Conservation (phyloP, 2,329 filamentous ascomycete genomes). For the Colletotrichum scovillei region DNA sequence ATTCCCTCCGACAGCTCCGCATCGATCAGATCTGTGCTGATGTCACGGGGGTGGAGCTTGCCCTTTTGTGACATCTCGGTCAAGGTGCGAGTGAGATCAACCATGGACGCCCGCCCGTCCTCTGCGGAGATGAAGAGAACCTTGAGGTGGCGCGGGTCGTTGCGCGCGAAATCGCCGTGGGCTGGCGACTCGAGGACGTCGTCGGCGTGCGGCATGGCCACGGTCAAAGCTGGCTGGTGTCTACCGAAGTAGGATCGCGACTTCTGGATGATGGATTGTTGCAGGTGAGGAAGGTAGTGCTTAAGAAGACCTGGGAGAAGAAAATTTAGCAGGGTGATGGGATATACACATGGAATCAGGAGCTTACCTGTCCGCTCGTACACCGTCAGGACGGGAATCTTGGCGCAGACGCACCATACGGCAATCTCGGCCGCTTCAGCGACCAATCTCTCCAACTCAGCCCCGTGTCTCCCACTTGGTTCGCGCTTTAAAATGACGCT, state of each 20-base stretch:
- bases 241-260: constrained; percentile 89
- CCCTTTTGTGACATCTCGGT: constrained; percentile 93
- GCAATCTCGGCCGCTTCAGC: constrained; percentile 92
- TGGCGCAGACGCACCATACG: constrained; percentile 92
- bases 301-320: constrained; percentile 80
- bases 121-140: constrained; percentile 87
- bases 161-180: constrained; percentile 39
- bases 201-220: constrained; percentile 56
- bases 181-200: constrained; percentile 49
- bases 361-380: constrained; percentile 89
- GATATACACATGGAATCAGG: background rate
- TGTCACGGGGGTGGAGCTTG: constrained; percentile 84
- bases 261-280: constrained; percentile 82
- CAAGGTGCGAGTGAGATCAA: constrained; percentile 94
- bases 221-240: constrained; percentile 75
- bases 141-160: constrained; percentile 55
- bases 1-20: constrained; percentile 84
- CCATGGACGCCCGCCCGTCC: constrained; percentile 92
- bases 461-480: constrained; percentile 73
- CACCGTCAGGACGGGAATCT: constrained; percentile 87
- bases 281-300: constrained; percentile 85
- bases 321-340: constrained; percentile 32
- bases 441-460: constrained; percentile 84
- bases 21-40: constrained; percentile 87
- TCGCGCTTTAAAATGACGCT: constrained; percentile 86